Conservation (phyloP, 1,139 yeast genomes). For the Geotrichum histeridarum region DNA sequence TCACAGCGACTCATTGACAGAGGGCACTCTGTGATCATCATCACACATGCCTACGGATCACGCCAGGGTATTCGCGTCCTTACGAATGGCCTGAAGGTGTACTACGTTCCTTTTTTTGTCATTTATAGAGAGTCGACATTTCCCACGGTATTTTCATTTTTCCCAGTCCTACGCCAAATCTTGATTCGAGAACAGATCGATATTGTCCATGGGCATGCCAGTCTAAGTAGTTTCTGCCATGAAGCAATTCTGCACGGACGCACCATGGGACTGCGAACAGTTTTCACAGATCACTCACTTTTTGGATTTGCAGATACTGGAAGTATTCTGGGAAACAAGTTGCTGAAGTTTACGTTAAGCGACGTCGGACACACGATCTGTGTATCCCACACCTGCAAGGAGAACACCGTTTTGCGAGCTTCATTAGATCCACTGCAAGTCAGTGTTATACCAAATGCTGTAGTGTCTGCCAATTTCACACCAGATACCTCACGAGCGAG, state of each 20-base stretch:
- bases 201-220: constrained; percentile 93
- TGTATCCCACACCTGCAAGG: constrained; percentile 95
- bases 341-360: constrained; percentile 73
- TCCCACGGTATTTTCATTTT: constrained; percentile 84
- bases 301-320: constrained; percentile 90
- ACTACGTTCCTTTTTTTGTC: constrained; percentile 78
- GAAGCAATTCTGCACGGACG: constrained; percentile 88
- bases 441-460: constrained; percentile 95
- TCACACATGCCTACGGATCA: constrained; percentile 83
- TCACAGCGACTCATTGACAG: constrained; percentile 70
- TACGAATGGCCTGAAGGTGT: constrained; percentile 88
- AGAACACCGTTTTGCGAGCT: constrained; percentile 86
- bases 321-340: constrained; percentile 79
- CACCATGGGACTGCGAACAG: constrained; percentile 87
- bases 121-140: constrained; percentile 77
- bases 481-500: constrained; percentile 46
- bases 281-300: constrained; percentile 91
- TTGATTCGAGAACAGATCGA: constrained; percentile 79
- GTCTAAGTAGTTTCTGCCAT: constrained; percentile 77
- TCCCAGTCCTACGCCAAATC: constrained; percentile 80
- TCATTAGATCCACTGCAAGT: constrained; percentile 71
- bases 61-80: constrained; percentile 76
- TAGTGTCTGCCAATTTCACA: constrained; percentile 70
- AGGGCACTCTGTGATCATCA: constrained; percentile 87
- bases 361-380: constrained; percentile 91